These are phyloP conservation scores for Trichoderma sp. DNA, from an alignment of 2,329 filamentous ascomycete genomes.

Conservation along the genomic window DNA sequence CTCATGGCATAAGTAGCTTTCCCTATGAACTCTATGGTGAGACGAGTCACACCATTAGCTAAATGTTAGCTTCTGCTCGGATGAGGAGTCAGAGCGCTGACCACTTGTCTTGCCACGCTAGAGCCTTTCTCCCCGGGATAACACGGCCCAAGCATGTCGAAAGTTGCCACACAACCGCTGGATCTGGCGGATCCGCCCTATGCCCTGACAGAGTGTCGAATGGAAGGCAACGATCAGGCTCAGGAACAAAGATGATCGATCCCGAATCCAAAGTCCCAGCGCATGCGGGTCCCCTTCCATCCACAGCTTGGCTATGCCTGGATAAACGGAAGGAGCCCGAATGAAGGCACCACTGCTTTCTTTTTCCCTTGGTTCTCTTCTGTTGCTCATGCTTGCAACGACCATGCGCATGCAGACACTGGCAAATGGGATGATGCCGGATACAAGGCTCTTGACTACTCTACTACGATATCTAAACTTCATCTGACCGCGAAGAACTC, in stretches of 20 bases:
- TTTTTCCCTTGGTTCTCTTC: neutral
- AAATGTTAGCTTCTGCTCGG: neutral
- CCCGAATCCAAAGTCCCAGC: neutral
- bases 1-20: neutral
- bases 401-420: neutral
- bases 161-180: neutral
- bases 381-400: neutral
- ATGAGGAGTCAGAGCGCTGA: neutral
- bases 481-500: neutral
- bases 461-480: neutral
- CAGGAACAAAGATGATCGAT: neutral
- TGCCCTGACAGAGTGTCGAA: neutral
- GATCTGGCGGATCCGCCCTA: neutral
- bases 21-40: neutral
- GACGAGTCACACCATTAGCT: neutral
- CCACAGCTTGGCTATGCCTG: neutral
- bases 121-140: neutral
- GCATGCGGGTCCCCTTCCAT: neutral
- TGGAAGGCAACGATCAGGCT: neutral
- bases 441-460: neutral
- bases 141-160: neutral
- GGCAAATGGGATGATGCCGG: neutral
- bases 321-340: neutral
- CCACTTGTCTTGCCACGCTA: neutral
- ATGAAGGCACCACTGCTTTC: neutral